These are phyloP conservation scores for Aspergillus fructus DNA, from an alignment of 2,329 filamentous ascomycete genomes.

Conservation along the genomic window DNA sequence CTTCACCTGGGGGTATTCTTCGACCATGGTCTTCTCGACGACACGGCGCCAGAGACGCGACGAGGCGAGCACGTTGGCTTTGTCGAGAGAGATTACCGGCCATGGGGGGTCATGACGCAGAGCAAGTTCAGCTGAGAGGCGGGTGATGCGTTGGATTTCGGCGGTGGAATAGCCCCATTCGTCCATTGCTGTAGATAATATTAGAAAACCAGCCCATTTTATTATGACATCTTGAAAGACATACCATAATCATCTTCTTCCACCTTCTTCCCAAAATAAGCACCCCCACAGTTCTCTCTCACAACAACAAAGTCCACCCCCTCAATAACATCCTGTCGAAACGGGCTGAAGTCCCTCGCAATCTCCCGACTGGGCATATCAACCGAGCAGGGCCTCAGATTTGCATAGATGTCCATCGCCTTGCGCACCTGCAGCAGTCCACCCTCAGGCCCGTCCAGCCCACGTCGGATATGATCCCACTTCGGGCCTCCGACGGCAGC, in stretches of 20 bases:
- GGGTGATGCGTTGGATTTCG: conserved; percentile 80
- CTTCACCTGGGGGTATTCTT: conserved; percentile 81
- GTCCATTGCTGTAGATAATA: conserved; percentile 54
- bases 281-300: conserved; percentile 44
- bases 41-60: conserved; percentile 82
- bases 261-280: conserved; percentile 42
- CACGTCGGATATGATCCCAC: conserved; percentile 70
- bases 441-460: conserved; percentile 79
- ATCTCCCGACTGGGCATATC: conserved; percentile 71
- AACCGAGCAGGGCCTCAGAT: conserved; percentile 75
- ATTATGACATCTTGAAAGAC: background rate
- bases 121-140: conserved; percentile 75
- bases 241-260: conserved; percentile 38
- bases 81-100: conserved; percentile 81
- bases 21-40: conserved; percentile 73
- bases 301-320: conserved; percentile 75
- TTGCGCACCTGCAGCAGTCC: conserved; percentile 82
- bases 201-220: too few relatives aligned
- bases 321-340: conserved; percentile 76
- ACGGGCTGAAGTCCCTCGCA: conserved; percentile 75
- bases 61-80: conserved; percentile 89
- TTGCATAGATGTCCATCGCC: conserved; percentile 84
- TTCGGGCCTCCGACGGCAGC: conserved; percentile 87
- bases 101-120: conserved; percentile 68
- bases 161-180: conserved; percentile 77